Base-by-base conservation (phyloP, 2,329 filamentous ascomycete genomes). In the Penicillium aurantiogriseum region DNA sequence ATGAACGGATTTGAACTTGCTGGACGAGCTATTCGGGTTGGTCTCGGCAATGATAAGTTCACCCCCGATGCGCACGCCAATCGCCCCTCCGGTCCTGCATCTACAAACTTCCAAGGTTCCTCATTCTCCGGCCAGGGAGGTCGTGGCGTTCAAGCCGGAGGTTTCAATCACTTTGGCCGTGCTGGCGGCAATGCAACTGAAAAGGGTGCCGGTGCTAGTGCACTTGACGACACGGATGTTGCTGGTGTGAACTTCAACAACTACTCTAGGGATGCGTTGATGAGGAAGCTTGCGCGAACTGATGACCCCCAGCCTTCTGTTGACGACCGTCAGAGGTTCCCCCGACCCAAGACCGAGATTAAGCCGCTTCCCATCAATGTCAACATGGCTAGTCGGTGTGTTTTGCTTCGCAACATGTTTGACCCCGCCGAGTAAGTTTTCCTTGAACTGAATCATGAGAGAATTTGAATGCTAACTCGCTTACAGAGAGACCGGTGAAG, bases 1-100 rank as follows among this genome's bases (percentile, higher is more conserved):
- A 97, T 99, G 93, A 99, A 99, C 78, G 92, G 93, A 64, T 99
- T 97, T 80, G 94, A 97, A 79, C 87, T 99, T 68, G 94, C 94
- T 70, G 92, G 92, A 77, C 92, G 94, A 74, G 92, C 92, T 63
- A 97, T 99, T 76, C 92, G 94, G 74, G 95, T 99, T 77, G 94
- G 94, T 77, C 91, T 99, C 81, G 94, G 94, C 79, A 99, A 97
- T 81, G 94, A 99, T 90, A 97, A 97, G 86, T 97, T 97, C 80
- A 97, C 92, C 78, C 90, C 92, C 72, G 94, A 97, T 80, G 94
- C 92, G 78, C 96, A 91, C 77, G 89, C 91, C 73, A 91, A 95
- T 81, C 91, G 91, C 79, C 95, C 96, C 81, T 89, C 91, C 76
- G 88, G 89, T 73, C 88, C 90, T 77, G 33, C 42, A 15, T 87